Conservation (phyloP, 441 rosid genomes). For the Adansonia grandidieri region DNA sequence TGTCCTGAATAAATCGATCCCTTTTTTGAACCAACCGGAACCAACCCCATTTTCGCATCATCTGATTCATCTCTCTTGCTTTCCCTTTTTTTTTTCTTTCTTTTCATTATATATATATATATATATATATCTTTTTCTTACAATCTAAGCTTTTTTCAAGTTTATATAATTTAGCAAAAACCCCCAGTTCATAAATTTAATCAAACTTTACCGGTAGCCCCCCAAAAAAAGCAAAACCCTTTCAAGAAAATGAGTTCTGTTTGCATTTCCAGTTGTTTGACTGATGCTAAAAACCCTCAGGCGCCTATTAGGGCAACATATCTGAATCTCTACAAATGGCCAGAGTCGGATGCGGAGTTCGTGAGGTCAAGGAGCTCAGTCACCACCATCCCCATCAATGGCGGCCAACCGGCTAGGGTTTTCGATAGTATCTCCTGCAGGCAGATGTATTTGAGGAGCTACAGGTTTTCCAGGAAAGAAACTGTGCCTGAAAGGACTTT, state of each 20-base stretch:
- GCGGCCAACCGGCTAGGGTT: slow-evolving; percentile 50
- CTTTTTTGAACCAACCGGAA: neutral
- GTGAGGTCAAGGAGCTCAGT: slow-evolving; percentile 58
- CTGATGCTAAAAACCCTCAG: slow-evolving; percentile 72
- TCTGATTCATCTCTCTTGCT: neutral
- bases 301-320: slow-evolving; percentile 74
- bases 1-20: slow-evolving; percentile 17
- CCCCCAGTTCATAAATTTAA: slow-evolving; percentile 25
- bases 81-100: neutral
- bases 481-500: slow-evolving; percentile 45
- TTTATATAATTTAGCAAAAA: slow-evolving; percentile 19
- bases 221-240: neutral
- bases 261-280: slow-evolving; percentile 81
- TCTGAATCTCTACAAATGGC: slow-evolving; percentile 89
- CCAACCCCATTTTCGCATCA: slow-evolving; percentile 6
- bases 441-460: slow-evolving; percentile 90
- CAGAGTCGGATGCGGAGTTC: slow-evolving; percentile 89
- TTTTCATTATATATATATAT: slow-evolving; percentile 15
- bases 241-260: slow-evolving; percentile 58
- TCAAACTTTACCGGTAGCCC: neutral
- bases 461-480: slow-evolving; percentile 76
- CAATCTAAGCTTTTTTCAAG: slow-evolving; percentile 54
- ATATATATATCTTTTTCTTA: slow-evolving; percentile 40
- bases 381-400: slow-evolving; percentile 30
- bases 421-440: slow-evolving; percentile 87